Percentiles rank a stretch among this genome's conserved stretches.
phyloP scores from a whole-genome alignment of 208 protist genomes.

The Acanthamoeba healyi region DNA sequence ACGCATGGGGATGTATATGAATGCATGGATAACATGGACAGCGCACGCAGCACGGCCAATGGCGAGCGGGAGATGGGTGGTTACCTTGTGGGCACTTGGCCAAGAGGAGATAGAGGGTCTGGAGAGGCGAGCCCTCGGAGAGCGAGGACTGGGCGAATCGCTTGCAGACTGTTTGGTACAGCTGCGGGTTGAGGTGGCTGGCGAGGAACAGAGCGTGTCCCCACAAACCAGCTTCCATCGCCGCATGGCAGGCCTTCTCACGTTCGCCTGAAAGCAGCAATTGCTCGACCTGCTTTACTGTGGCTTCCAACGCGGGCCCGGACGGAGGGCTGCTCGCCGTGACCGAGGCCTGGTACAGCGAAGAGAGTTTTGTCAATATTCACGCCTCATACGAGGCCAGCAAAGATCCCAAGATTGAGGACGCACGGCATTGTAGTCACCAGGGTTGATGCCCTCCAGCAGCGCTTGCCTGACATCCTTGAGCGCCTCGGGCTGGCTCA shows the following conservation, averaged over 20 bases:
- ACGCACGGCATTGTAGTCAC: neutral
- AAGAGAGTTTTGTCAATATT: neutral
- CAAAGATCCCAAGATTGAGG: neutral
- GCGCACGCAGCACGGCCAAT: neutral
- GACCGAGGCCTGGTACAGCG: neutral
- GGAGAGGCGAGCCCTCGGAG: conserved; percentile 44
- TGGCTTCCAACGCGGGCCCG: neutral
- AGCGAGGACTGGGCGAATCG: conserved; percentile 37
- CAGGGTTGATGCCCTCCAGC: neutral
- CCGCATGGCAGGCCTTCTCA: conserved; percentile 45
- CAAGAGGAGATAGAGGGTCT: conserved; percentile 66
- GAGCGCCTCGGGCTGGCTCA: neutral
- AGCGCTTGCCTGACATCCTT: neutral
- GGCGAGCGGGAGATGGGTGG: no score
- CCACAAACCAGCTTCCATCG: conserved; percentile 60
- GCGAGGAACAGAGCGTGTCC: conserved; percentile 40
- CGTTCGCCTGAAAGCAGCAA: neutral
- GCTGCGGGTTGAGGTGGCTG: conserved; percentile 30
- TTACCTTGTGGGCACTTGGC: conserved; percentile 43
- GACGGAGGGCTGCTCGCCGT: neutral
- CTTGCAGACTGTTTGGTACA: conserved; percentile 10
- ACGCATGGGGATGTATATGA: neutral
- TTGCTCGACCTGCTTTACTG: neutral
- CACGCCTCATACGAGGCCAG: no score
- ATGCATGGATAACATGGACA: neutral